Conservation (phyloP, 1,139 yeast species). For the Yamadazyma songkhlaensis region DNA sequence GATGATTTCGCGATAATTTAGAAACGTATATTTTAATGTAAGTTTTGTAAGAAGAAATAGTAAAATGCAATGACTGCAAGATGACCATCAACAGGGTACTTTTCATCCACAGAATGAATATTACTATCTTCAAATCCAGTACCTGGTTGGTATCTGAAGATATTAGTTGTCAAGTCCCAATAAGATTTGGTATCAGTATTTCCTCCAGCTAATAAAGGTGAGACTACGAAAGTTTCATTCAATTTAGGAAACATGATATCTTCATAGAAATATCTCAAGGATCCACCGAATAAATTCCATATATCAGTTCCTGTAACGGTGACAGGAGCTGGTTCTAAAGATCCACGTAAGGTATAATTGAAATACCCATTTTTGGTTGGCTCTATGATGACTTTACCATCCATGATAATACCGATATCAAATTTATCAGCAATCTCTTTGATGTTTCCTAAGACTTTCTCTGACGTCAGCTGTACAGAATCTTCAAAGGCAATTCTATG, state of each 20-base stretch:
- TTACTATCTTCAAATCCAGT: conserved; percentile 6
- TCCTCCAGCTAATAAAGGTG: conserved; percentile 36
- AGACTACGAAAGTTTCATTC: conserved; percentile 25
- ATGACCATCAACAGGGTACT: conserved; percentile 24
- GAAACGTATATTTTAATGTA: conserved; percentile 15
- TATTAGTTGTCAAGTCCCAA: conserved; percentile 39
- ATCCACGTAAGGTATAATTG: conserved; percentile 30
- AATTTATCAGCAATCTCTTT: conserved; percentile 39
- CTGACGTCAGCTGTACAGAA: conserved; percentile 35
- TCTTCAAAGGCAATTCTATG: conserved; percentile 59
- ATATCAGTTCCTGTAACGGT: conserved; percentile 45
- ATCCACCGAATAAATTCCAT: conserved; percentile 58
- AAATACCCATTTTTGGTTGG: conserved; percentile 45
- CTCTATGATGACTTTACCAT: conserved; percentile 25
- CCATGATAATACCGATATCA: conserved; percentile 44
- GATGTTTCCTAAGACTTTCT: conserved; percentile 37
- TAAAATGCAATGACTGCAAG: conserved; percentile 30
- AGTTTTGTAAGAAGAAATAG: conserved; percentile 37
- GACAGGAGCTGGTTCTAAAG: conserved; percentile 59
- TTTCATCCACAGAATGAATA: conserved; percentile 37
- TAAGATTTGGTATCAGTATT: conserved; percentile 42
- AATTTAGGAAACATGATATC: conserved; percentile 34
- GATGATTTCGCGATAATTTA: neutral
- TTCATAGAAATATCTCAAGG: conserved; percentile 55
- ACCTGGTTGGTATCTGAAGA: conserved; percentile 37